A percentile compares a stretch with the other conserved stretches of the same genome.
Conservation (phyloP, 1,139 yeast species). For the Hemisphaericaspora xylanilytica region DNA sequence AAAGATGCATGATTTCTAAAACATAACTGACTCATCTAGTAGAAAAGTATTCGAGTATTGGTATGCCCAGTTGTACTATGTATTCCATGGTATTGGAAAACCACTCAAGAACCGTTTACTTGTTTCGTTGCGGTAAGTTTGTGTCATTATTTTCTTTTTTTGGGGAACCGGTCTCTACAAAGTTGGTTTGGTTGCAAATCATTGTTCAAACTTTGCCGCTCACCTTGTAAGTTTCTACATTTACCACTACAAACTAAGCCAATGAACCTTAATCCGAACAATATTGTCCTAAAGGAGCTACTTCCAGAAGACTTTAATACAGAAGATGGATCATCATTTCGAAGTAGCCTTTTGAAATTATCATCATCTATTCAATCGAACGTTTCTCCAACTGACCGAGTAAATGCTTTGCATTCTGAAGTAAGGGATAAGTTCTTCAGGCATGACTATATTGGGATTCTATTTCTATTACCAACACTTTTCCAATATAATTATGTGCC, state of each 20-base stretch:
- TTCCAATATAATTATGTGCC: slow-evolving; percentile 3
- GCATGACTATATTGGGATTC: slow-evolving; percentile 7
- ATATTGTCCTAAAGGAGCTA: neutral
- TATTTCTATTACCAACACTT: slow-evolving; percentile 11
- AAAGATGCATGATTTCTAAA: too few species aligned
- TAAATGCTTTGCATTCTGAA: neutral
- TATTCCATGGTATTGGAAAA: too few species aligned
- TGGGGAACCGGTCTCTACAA: too few species aligned
- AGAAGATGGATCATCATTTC: neutral
- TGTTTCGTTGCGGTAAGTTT: too few species aligned
- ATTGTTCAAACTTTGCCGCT: neutral
- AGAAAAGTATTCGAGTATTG: too few species aligned
- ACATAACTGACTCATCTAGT: too few species aligned
- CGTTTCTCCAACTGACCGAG: neutral
- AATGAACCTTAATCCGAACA: neutral
- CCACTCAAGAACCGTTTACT: too few species aligned
- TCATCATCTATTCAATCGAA: neutral
- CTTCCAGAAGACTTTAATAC: neutral
- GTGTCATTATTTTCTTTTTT: too few species aligned
- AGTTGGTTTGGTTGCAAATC: too few species aligned
- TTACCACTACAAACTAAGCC: neutral
- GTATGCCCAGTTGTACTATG: too few species aligned
- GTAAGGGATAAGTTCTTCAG: neutral
- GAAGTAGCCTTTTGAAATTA: neutral
- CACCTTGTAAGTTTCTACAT: too few species aligned